Evolutionary conservation across 2,329 filamentous ascomycete species (phyloP), one percentile per base, ranked within the genome.

Genomic region (Tympanopsis confertula): DNA sequence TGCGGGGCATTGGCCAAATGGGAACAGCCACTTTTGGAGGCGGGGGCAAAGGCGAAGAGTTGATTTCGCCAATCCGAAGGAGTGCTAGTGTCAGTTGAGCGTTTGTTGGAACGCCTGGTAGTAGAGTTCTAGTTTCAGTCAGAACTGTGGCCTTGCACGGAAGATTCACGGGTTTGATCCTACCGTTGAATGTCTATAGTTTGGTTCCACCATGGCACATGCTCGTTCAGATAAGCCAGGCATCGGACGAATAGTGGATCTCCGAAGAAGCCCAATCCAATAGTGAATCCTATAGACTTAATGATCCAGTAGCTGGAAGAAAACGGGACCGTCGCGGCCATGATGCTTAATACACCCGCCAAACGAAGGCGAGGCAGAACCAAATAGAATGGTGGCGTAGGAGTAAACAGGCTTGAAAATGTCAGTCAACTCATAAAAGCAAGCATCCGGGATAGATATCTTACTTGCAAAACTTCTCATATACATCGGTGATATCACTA

Each of bases 91-190:
- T 78, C 14, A 93, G 71, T 51, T 94, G 86, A 3, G 85, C 84
- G 51, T 93, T 91, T 2, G 86, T 94, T 1, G 86, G 86, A 0
- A 91, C 78, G 2, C 85, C 84, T 51, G 82, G 85, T 37, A 94
- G 72, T 1, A 91, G 54, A 0, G 82, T 86, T 33, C 30, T 33
- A 33, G 12, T 7, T 17, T 33, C 7, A n/a, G n/a, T n/a, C n/a
- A n/a, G n/a, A n/a, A n/a, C n/a, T n/a, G n/a, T n/a, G 47, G 1
- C 14, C n/a, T 5, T 4, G n/a, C 13, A n/a, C 3, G 18, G 29
- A 45, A 35, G 46, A 57, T 70, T 5, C 55, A 58, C 5, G 46
- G 47, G 39, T 60, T 59, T 38, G 61, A 43, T 37, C 44, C 40
- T 50, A 47, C 38, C 45, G 40, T 38, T 40, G 35, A 5, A 49